These are phyloP conservation scores for Tolypocladium nubicola DNA, from an alignment of 2,329 filamentous ascomycete genomes.

Conservation along the genomic window DNA sequence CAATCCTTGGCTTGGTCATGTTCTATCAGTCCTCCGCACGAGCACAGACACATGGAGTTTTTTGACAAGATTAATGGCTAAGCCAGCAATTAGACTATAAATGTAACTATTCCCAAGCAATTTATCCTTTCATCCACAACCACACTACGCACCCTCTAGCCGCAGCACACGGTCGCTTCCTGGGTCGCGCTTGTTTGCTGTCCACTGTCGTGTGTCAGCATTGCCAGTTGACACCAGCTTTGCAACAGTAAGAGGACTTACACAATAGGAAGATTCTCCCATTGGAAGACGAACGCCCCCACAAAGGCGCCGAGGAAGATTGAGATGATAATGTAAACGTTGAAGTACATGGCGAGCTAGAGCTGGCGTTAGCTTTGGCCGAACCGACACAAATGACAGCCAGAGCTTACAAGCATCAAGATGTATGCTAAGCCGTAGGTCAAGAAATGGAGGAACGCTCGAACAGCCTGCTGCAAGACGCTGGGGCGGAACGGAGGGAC, in stretches of 20 bases:
- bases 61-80: background rate
- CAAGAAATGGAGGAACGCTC: constrained; percentile 56
- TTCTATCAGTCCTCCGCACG: background rate
- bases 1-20: background rate
- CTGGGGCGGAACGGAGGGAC: constrained; percentile 42
- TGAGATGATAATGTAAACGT: constrained; percentile 69
- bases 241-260: constrained; percentile 8
- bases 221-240: too few species aligned
- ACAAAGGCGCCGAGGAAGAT: constrained; percentile 69
- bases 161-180: constrained; percentile 31
- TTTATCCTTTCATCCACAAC: background rate
- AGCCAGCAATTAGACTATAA: background rate
- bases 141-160: constrained; percentile 12
- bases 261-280: constrained; percentile 41
- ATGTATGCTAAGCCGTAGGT: constrained; percentile 72
- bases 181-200: constrained; percentile 22
- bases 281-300: constrained; percentile 63
- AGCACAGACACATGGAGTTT: too few species aligned
- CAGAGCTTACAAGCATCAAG: constrained; percentile 48
- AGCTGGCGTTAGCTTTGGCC: background rate
- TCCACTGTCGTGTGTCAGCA: constrained; percentile 1
- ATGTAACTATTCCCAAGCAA: background rate
- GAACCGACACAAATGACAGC: background rate
- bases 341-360: constrained; percentile 48
- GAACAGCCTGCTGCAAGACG: constrained; percentile 52